A percentile compares a stretch with the other conserved stretches of the same genome.
phyloP scores from a whole-genome alignment of 2,329 filamentous ascomycete species.

The Aspergillus fijiensis region DNA sequence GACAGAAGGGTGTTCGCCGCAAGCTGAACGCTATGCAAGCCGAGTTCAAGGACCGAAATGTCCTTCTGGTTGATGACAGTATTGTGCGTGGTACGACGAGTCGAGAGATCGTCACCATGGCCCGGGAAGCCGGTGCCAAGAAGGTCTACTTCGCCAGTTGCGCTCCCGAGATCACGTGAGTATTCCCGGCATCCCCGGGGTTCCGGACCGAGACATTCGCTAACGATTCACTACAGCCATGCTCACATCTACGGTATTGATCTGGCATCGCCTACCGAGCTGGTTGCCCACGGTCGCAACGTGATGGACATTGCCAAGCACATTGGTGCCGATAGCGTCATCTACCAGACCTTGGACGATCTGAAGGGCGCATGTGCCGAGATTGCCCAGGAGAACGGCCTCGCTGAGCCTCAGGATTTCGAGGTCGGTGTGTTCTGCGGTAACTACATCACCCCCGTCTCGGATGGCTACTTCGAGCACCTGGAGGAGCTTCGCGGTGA shows the following conservation, averaged over 20 bases:
- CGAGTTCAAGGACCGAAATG: conserved; percentile 77
- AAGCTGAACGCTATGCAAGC: conserved; percentile 85
- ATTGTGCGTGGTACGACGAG: conserved; percentile 85
- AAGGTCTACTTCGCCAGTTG: conserved; percentile 83
- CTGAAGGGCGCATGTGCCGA: conserved; percentile 77
- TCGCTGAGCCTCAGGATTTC: conserved; percentile 61
- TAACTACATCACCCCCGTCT: conserved; percentile 77
- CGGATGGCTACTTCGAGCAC: conserved; percentile 78
- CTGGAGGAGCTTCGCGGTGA: conserved; percentile 70
- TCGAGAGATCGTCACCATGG: conserved; percentile 78
- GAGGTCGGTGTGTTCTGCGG: conserved; percentile 93
- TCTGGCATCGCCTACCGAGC: conserved; percentile 67
- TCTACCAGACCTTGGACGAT: conserved; percentile 74
- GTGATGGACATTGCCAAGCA: conserved; percentile 61
- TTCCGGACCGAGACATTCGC: background rate
- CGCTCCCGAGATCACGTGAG: conserved; percentile 70
- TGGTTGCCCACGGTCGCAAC: conserved; percentile 69
- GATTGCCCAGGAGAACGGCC: conserved; percentile 57
- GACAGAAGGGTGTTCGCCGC: conserved; percentile 82
- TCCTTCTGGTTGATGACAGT: conserved; percentile 84
- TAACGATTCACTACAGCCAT: conserved; percentile 46
- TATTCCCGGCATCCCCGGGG: background rate
- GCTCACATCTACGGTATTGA: conserved; percentile 86
- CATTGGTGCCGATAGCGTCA: conserved; percentile 73
- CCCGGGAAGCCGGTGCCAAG: conserved; percentile 75